These are phyloP conservation scores for Mucor mucedo DNA, from an alignment of 371 early-diverging fungal species.

Conservation along the genomic window DNA sequence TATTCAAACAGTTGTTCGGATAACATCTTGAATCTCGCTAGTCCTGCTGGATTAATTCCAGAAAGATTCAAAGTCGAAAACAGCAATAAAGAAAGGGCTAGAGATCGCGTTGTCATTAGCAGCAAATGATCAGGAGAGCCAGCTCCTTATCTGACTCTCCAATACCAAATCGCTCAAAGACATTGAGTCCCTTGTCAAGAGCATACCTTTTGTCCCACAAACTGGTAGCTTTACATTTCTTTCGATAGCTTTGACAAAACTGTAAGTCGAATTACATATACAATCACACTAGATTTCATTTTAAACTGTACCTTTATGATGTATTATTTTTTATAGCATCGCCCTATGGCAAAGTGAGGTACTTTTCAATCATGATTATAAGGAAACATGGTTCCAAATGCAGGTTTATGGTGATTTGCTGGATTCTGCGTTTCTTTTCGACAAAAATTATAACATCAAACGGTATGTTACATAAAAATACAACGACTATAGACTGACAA, in stretches of 20 bases:
- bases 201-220: slow-evolving; percentile 21
- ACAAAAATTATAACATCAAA: slow-evolving; percentile 24
- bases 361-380: slow-evolving; percentile 21
- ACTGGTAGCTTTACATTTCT: slow-evolving; percentile 21
- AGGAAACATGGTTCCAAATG: slow-evolving; percentile 19
- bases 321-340: slow-evolving; percentile 20
- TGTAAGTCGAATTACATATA: slow-evolving; percentile 27
- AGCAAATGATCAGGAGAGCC: slow-evolving; percentile 19
- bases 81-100: too few species aligned
- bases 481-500: slow-evolving; percentile 26
- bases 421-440: slow-evolving; percentile 21
- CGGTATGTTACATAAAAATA: slow-evolving; percentile 26
- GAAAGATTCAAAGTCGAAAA: slow-evolving; percentile 18
- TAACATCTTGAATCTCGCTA: slow-evolving; percentile 13
- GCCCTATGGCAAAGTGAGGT: slow-evolving; percentile 24
- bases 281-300: slow-evolving; percentile 21
- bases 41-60: slow-evolving; percentile 21
- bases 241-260: slow-evolving; percentile 23
- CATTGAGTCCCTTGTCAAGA: slow-evolving; percentile 21
- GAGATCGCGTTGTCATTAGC: slow-evolving; percentile 8
- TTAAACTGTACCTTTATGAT: slow-evolving; percentile 16
- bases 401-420: slow-evolving; percentile 15
- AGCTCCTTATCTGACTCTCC: slow-evolving; percentile 19
- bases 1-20: slow-evolving; percentile 12
- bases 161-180: slow-evolving; percentile 19